phyloP scores from a whole-genome alignment of 2,329 filamentous ascomycete genomes.

The Stenocarpella maydis region DNA sequence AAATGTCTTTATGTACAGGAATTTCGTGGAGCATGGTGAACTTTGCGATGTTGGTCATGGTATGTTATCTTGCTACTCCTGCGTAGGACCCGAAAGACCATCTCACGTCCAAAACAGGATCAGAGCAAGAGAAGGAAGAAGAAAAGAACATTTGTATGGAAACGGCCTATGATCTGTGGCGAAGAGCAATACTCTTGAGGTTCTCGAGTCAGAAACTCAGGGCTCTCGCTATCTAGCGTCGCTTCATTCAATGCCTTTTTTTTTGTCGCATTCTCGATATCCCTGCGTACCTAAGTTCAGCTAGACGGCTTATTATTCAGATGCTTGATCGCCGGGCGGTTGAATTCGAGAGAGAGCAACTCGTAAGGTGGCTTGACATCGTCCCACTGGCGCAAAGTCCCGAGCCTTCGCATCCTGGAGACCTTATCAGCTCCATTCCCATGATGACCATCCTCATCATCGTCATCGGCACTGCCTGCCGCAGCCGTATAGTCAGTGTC shows the following conservation, averaged over 20 bases:
- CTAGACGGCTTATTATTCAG: not conserved
- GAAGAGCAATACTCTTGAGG: not conserved
- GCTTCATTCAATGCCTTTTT: not conserved
- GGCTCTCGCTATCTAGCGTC: not conserved
- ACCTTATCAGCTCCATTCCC: not conserved
- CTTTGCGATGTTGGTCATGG: not conserved
- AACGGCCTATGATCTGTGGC: not conserved
- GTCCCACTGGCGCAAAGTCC: not conserved
- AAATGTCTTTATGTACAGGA: not conserved
- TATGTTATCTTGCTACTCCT: not conserved
- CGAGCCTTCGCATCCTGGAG: not conserved
- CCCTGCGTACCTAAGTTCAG: not conserved
- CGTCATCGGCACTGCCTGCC: not conserved
- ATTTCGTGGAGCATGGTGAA: not conserved
- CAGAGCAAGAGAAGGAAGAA: not conserved
- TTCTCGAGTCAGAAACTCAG: too few relatives aligned
- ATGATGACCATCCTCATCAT: not conserved
- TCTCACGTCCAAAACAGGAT: not conserved
- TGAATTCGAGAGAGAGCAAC: constrained; percentile 1
- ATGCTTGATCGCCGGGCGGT: not conserved
- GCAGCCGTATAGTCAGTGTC: not conserved
- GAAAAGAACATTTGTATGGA: not conserved
- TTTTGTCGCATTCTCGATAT: not conserved
- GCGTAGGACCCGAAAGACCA: not conserved
- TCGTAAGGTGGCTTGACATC: constrained; percentile 12